Evolutionary conservation across 805 yeast species (phyloP).

Genomic region (Ascoidea tarda): DNA sequence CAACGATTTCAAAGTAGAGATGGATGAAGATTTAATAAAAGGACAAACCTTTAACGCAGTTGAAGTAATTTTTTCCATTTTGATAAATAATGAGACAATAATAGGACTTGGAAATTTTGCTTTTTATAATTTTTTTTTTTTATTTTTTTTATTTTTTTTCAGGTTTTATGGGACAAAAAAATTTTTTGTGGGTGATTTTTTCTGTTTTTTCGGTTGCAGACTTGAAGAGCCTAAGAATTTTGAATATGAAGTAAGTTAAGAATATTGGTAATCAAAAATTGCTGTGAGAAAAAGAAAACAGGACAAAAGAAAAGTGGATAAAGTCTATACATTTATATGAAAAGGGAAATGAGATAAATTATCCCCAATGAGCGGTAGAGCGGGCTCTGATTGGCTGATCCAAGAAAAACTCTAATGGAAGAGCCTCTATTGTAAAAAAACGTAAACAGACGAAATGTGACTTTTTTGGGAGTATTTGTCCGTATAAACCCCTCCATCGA

Average conservation of each 20-base stretch:
- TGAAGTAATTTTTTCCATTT: conserved; percentile 9
- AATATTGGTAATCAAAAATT: not conserved
- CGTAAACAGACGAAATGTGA: too few species aligned
- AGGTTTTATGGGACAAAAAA: too few species aligned
- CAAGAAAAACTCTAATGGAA: too few species aligned
- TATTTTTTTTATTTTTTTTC: too few species aligned
- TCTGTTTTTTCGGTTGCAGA: too few species aligned
- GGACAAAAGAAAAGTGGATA: conserved; percentile 16
- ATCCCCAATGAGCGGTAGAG: conserved; percentile 4
- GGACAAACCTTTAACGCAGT: conserved; percentile 11
- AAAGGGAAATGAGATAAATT: conserved; percentile 2
- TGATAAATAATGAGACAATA: conserved; percentile 1
- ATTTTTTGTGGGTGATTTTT: too few species aligned
- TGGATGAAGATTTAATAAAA: conserved; percentile 13
- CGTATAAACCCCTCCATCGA: too few species aligned
- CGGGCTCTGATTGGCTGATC: conserved; percentile 2
- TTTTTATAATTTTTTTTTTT: not conserved
- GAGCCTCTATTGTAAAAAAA: too few species aligned
- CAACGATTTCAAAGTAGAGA: conserved; percentile 11
- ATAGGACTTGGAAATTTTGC: conserved; percentile 7
- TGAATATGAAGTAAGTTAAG: too few species aligned
- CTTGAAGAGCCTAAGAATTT: too few species aligned
- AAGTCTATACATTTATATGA: conserved; percentile 3
- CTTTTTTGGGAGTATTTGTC: too few species aligned
- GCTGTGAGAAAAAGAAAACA: conserved; percentile 17